phyloP scores from a whole-genome alignment of 2,329 filamentous ascomycete genomes.

The Balansia obtecta region DNA sequence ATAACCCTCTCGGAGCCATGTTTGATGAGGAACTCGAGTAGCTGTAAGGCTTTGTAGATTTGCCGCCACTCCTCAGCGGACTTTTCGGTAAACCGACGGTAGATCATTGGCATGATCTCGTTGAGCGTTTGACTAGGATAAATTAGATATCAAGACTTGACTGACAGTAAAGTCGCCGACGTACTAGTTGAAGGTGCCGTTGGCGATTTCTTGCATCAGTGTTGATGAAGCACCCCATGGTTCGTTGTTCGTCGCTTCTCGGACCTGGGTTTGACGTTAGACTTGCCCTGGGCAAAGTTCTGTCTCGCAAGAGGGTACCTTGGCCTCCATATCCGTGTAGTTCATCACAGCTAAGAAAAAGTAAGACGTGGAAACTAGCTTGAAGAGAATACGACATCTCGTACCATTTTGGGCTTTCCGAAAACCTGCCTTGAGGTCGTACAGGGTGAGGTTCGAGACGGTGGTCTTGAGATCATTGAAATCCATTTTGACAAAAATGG shows the following conservation, averaged over 20 bases:
- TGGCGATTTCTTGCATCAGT: constrained; percentile 95
- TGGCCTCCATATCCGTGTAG: constrained; percentile 84
- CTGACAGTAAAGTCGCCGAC: constrained; percentile 20
- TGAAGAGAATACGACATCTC: constrained; percentile 3
- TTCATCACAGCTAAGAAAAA: constrained; percentile 76
- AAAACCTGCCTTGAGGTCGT: constrained; percentile 89
- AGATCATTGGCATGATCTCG: constrained; percentile 99
- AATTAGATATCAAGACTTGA: constrained; percentile 1
- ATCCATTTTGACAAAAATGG: constrained; percentile 53
- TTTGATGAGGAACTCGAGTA: constrained; percentile 95
- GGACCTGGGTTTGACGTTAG: constrained; percentile 45
- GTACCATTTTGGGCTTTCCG: constrained; percentile 94
- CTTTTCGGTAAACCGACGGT: constrained; percentile 98
- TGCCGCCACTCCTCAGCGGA: constrained; percentile 96
- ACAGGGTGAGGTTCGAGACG: constrained; percentile 84
- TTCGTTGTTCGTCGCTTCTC: constrained; percentile 98
- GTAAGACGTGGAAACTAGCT: constrained; percentile 15
- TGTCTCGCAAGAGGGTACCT: constrained; percentile 28
- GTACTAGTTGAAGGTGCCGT: constrained; percentile 96
- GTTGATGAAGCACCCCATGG: constrained; percentile 83
- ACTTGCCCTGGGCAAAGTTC: constrained; percentile 3
- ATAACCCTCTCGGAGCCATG: constrained; percentile 96
- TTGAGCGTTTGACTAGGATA: constrained; percentile 76
- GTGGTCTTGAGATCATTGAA: constrained; percentile 72
- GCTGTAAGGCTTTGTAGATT: constrained; percentile 95